phyloP scores from a whole-genome alignment of 805 yeast species.

The Candida manassasensis region DNA sequence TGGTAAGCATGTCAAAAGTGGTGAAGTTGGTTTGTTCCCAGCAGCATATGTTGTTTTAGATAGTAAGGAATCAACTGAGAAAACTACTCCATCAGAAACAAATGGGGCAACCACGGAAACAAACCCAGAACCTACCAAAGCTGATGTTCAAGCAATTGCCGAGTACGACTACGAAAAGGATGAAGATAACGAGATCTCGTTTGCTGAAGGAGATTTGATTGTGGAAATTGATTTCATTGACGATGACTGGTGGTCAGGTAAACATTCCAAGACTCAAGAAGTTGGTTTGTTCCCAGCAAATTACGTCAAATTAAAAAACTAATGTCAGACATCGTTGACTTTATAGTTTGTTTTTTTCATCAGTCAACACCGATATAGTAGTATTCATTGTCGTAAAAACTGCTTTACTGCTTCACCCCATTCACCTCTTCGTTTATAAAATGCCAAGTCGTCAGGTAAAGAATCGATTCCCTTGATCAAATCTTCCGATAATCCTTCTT shows the following conservation, averaged over 20 bases:
- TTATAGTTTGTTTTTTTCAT: too few species aligned
- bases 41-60: slow-evolving; percentile 45
- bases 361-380: slow-evolving; percentile 1
- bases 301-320: slow-evolving; percentile 49
- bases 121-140: slow-evolving; percentile 14
- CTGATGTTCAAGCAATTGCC: slow-evolving; percentile 48
- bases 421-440: slow-evolving; percentile 29
- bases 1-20: slow-evolving; percentile 38
- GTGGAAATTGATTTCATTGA: slow-evolving; percentile 82
- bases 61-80: slow-evolving; percentile 16
- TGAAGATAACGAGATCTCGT: slow-evolving; percentile 87
- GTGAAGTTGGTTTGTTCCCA: slow-evolving; percentile 53
- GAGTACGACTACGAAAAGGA: slow-evolving; percentile 81
- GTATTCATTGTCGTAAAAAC: slow-evolving; percentile 15
- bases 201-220: slow-evolving; percentile 78
- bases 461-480: slow-evolving; percentile 30
- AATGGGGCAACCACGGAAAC: slow-evolving; percentile 6
- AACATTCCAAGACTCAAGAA: slow-evolving; percentile 58
- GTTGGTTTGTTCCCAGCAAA: slow-evolving; percentile 88
- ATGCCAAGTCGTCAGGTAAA: slow-evolving; percentile 35
- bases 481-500: slow-evolving; percentile 29
- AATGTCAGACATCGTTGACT: too few species aligned
- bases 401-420: slow-evolving; percentile 39
- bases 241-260: slow-evolving; percentile 98
- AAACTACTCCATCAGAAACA: too few species aligned